Conservation (phyloP, 2,329 filamentous ascomycete species). For the Sordariomycetes sp. region DNA sequence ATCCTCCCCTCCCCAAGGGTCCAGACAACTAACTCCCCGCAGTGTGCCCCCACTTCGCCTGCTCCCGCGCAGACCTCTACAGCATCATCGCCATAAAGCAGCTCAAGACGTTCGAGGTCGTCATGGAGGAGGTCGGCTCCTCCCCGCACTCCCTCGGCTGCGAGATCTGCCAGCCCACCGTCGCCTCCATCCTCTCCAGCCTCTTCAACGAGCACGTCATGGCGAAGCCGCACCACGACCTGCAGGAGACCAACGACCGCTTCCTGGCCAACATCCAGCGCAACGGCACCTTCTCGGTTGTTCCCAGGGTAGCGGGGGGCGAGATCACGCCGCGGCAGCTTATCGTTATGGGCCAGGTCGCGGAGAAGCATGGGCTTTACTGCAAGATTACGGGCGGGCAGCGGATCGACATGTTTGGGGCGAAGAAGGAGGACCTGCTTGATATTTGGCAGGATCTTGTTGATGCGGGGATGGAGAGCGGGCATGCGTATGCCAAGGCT, state of each 20-base stretch:
- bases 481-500: constrained; percentile 84
- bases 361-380: constrained; percentile 75
- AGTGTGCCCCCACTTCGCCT: constrained; percentile 72
- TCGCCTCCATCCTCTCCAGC: constrained; percentile 71
- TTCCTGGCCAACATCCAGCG: constrained; percentile 86
- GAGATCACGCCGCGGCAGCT: constrained; percentile 84
- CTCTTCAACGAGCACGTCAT: constrained; percentile 80
- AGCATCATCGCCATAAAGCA: constrained; percentile 78
- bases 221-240: constrained; percentile 55
- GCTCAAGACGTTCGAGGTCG: constrained; percentile 58
- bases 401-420: constrained; percentile 87
- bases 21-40: background rate
- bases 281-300: constrained; percentile 82
- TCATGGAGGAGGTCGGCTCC: constrained; percentile 71
- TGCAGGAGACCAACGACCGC: constrained; percentile 85
- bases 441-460: constrained; percentile 74
- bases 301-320: constrained; percentile 72
- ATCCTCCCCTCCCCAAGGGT: background rate
- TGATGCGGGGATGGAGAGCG: constrained; percentile 79
- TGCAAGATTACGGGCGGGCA: constrained; percentile 90
- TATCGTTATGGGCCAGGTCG: constrained; percentile 72
- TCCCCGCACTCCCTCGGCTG: constrained; percentile 66
- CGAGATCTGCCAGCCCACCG: constrained; percentile 75
- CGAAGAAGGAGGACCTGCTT: constrained; percentile 74
- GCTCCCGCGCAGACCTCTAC: constrained; percentile 81